These are phyloP conservation scores for Phytopythium chamaehyphon DNA, from an alignment of 352 stramenopile genomes.

Conservation along the genomic window DNA sequence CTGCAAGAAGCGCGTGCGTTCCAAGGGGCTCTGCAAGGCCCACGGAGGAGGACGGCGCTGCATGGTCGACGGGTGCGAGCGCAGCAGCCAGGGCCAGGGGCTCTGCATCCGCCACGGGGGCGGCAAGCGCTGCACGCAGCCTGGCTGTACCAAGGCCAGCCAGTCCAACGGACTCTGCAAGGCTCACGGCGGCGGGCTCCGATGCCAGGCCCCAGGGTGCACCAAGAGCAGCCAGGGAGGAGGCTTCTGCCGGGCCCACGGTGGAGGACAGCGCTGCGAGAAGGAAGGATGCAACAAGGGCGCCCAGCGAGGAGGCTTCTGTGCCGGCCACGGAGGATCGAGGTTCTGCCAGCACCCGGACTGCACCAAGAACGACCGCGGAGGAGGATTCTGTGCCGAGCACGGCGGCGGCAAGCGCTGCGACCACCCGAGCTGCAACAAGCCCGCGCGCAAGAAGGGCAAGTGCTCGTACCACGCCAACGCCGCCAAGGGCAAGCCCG, in stretches of 20 bases:
- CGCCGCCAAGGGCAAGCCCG: conserved; percentile 59
- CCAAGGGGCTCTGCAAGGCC: conserved; percentile 81
- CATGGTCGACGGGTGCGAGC: conserved; percentile 78
- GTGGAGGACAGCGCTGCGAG: conserved; percentile 78
- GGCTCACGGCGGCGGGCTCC: conserved; percentile 73
- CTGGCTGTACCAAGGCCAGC: conserved; percentile 75
- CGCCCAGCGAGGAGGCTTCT: conserved; percentile 76
- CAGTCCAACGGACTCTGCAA: conserved; percentile 87
- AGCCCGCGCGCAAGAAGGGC: conserved; percentile 79
- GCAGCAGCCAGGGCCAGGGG: conserved; percentile 75
- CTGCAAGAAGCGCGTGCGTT: conserved; percentile 83
- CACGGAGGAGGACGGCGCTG: conserved; percentile 76
- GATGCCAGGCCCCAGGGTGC: conserved; percentile 68
- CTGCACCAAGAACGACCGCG: conserved; percentile 86
- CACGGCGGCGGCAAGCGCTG: conserved; percentile 85
- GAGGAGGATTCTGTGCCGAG: conserved; percentile 80
- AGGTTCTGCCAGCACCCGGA: conserved; percentile 82
- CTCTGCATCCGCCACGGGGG: conserved; percentile 83
- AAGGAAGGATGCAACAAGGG: conserved; percentile 84
- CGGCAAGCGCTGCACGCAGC: conserved; percentile 74
- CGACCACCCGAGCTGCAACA: conserved; percentile 70
- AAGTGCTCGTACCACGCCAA: conserved; percentile 87
- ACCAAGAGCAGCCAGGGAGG: conserved; percentile 82
- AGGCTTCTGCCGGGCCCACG: conserved; percentile 82
- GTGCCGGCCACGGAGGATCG: conserved; percentile 73